Evolutionary conservation across 2,329 filamentous ascomycete species (phyloP).

Genomic region (Ceratocystiopsis sp.): DNA sequence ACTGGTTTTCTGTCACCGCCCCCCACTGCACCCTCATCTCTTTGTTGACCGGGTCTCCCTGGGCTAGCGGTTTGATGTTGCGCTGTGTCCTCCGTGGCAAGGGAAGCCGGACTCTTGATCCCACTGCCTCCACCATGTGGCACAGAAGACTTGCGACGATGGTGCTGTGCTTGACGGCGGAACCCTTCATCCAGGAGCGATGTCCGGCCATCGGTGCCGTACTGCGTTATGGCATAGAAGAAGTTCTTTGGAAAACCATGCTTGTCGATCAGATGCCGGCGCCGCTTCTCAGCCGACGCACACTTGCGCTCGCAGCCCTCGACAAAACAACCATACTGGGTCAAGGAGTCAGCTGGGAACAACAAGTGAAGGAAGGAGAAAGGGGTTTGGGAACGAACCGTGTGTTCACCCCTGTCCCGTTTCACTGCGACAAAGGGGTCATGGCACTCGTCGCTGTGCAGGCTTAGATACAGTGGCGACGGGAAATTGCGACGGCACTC

Average conservation of each 20-base stretch:
- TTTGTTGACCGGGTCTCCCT: too few relatives aligned
- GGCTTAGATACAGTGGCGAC: slow-evolving; percentile 56
- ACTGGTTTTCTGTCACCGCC: too few relatives aligned
- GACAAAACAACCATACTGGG: slow-evolving; percentile 72
- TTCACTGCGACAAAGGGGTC: slow-evolving; percentile 59
- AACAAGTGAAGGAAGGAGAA: neutral
- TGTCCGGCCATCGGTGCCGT: slow-evolving; percentile 71
- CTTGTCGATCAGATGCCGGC: slow-evolving; percentile 83
- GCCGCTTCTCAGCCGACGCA: slow-evolving; percentile 64
- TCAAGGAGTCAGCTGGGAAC: too few relatives aligned
- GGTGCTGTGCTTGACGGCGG: slow-evolving; percentile 8
- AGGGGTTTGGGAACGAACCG: slow-evolving; percentile 32
- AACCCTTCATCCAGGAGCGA: slow-evolving; percentile 54
- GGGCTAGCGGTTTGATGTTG: neutral
- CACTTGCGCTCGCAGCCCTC: slow-evolving; percentile 77
- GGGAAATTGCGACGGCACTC: slow-evolving; percentile 83
- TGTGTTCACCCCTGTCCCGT: slow-evolving; percentile 71
- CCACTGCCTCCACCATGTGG: neutral
- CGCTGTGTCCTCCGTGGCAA: neutral
- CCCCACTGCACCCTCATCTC: too few relatives aligned
- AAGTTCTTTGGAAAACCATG: slow-evolving; percentile 81
- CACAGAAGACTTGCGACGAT: slow-evolving; percentile 28
- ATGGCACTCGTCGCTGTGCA: slow-evolving; percentile 87
- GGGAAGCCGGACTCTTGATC: too few relatives aligned
- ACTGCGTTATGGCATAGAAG: slow-evolving; percentile 73